Conservation (phyloP, 73 alveolate genomes). For the Paramecium octaurelia region DNA sequence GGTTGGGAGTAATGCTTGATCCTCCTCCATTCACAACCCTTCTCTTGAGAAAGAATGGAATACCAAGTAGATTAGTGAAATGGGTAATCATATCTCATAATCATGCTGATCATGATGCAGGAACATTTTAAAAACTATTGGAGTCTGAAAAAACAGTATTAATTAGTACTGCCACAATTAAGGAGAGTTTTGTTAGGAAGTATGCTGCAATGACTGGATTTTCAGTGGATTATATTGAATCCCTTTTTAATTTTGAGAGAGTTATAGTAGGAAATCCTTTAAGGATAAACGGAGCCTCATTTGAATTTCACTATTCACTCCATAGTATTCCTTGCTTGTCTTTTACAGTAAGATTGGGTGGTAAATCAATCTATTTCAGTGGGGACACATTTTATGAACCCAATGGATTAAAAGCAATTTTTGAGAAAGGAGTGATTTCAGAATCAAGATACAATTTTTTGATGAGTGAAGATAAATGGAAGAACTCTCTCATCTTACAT, state of each 20-base stretch:
- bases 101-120: slow-evolving; percentile 66
- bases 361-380: slow-evolving; percentile 14
- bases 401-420: background rate
- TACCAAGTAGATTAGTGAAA: background rate
- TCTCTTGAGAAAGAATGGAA: background rate
- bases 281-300: slow-evolving; percentile 44
- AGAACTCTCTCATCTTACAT: background rate
- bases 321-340: slow-evolving; percentile 52
- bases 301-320: slow-evolving; percentile 41
- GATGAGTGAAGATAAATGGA: slow-evolving; percentile 7
- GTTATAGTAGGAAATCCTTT: slow-evolving; percentile 47
- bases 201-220: slow-evolving; percentile 45
- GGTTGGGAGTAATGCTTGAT: slow-evolving; percentile 53
- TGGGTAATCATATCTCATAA: slow-evolving; percentile 44
- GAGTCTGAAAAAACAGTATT: background rate
- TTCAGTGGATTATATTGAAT: background rate
- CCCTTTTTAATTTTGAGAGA: slow-evolving; percentile 36
- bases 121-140: slow-evolving; percentile 49
- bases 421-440: slow-evolving; percentile 17
- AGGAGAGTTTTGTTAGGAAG: slow-evolving; percentile 43
- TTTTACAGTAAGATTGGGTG: slow-evolving; percentile 31
- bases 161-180: slow-evolving; percentile 43
- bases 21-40: slow-evolving; percentile 57
- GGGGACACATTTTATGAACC: slow-evolving; percentile 56
- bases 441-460: slow-evolving; percentile 13